Evolutionary conservation across 148 eudicot genomes (phyloP), one percentile per base, ranked within the genome.

Genomic region (Rhododendron mucronatum): DNA sequence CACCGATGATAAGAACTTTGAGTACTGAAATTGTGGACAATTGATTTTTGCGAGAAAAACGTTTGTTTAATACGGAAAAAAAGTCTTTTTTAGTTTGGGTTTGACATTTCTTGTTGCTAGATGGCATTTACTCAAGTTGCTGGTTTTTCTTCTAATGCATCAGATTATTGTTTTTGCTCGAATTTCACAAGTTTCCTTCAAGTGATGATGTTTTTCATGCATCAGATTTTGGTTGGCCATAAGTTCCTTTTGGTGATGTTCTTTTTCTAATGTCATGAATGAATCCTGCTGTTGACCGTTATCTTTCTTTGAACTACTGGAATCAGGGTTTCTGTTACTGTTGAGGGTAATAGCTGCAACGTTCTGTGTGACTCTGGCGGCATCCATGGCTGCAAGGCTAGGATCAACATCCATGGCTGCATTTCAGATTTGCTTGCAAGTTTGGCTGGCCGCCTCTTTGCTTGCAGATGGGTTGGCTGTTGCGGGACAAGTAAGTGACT

Each of bases 321-420:
- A 55, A 23, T 78, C 84, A 89, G 91, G 91, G 14, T 65, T 85
- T 9, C 83, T 82, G 57, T 77, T 89, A 59, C 71, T 89, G 28
- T 41, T 83, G 71, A 89, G 89, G 48, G 91, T 89, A n/a, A 80
- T 89, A 74, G 91, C 89, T 69, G 91, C 85, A 18, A 89, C 91
- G 8, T 85, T 87, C 78, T 89, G 91, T 79, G 88, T 89, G 76
- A 89, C 91, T 26, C 78, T 89, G 82, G 89, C 89, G 12, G 89
- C 91, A 65, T 85, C 91, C 57, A 65, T 85, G 79, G 87, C 91
- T 77, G 90, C 90, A 39, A 79, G 85, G 78, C 48, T 71, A 23
- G 90, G 90, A 8, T n/a, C 90, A 45, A 84, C 85, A 44, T 82
- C 90, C 7, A 89, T 89, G 90, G 90, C 88, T 50, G 90, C 90